Base-by-base conservation (phyloP, 169 alveolate genomes). In the Plasmodium blacklocki region DNA sequence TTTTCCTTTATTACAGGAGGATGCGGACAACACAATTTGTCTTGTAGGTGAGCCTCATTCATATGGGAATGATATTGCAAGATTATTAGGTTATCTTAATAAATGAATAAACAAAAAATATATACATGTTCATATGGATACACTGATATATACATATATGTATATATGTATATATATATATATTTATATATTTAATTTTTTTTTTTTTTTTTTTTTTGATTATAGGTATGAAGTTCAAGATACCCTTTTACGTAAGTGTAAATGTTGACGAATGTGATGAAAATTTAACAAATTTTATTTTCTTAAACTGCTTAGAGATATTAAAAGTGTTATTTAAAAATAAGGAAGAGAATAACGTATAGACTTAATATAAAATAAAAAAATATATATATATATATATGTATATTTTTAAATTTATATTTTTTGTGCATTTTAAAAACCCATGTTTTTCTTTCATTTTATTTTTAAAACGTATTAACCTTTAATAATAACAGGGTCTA, bases 181-280 rank as follows among this genome's bases (percentile, higher is more conserved):
- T 23, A 18, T 58, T 7, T 58, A 58, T 14, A 58, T 14, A 58
- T 58, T 3, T 59, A 15, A 43, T 49, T n/a, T 21, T 11, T 64
- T 45, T 15, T 14, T 26, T n/a, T 74, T 32, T 7, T 52, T 8
- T 23, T 50, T n/a, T n/a, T 66, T 54, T 26, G 5, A 15, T 9
- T 12, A 49, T 70, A 83, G 91, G 86, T 6, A 71, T 68, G 52
- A 67, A 83, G n/a, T 83, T 83, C 19, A 83, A 70, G 29, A 70
- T 83, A 39, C 91, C 91, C 26, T 83, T 83, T 29, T 83, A 70
- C 39, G 91, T 83, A 15, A 83, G 91, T 45, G 91, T 83, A 1
- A 83, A 63, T 58, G 85, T 70, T 3, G 91, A 83, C 26, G 91
- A 83, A 56, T 49, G 86, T 39, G 91, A 83, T 18, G 91, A 83